A percentile compares a stretch with the other conserved stretches of the same genome.
These are phyloP conservation scores for Cyberlindnera meyerae DNA, from an alignment of 805 yeast species.

Conservation along the genomic window DNA sequence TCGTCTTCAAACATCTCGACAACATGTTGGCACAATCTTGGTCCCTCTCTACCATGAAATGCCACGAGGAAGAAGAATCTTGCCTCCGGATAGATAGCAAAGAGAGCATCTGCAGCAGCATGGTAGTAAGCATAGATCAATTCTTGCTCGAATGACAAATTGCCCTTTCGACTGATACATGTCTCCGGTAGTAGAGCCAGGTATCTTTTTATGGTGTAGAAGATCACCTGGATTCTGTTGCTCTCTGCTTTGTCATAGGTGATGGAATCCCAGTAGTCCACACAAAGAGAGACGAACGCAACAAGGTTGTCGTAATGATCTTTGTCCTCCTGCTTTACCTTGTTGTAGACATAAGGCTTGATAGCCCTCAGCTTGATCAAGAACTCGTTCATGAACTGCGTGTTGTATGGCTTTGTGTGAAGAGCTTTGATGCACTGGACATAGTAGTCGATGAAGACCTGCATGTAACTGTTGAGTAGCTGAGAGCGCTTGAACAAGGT, in stretches of 20 bases:
- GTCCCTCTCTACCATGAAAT: conserved; percentile 33
- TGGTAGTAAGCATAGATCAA: conserved; percentile 30
- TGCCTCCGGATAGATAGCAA: conserved; percentile 33
- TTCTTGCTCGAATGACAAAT: conserved; percentile 15
- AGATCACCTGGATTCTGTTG: conserved; percentile 23
- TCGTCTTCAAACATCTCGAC: conserved; percentile 5
- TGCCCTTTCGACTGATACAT: conserved; percentile 4
- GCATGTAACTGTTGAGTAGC: conserved; percentile 18
- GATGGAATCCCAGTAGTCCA: conserved; percentile 16
- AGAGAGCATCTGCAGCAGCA: conserved; percentile 29
- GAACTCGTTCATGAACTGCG: conserved; percentile 27
- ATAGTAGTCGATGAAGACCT: conserved; percentile 22
- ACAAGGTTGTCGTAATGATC: conserved; percentile 16
- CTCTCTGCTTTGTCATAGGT: conserved; percentile 7
- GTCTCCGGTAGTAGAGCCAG: conserved; percentile 20
- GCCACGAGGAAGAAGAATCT: conserved; percentile 32
- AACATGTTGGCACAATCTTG: conserved; percentile 21
- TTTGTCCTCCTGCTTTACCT: conserved; percentile 10
- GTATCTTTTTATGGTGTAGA: conserved; percentile 23
- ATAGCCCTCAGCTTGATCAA: conserved; percentile 18
- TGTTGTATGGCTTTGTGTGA: conserved; percentile 29
- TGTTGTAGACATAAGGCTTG: conserved; percentile 16
- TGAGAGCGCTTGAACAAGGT: conserved; percentile 17
- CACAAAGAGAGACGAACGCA: conserved; percentile 9
- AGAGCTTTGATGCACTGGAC: conserved; percentile 30